Base-by-base conservation (phyloP, 352 stramenopile genomes). In the Globisporangium polare region DNA sequence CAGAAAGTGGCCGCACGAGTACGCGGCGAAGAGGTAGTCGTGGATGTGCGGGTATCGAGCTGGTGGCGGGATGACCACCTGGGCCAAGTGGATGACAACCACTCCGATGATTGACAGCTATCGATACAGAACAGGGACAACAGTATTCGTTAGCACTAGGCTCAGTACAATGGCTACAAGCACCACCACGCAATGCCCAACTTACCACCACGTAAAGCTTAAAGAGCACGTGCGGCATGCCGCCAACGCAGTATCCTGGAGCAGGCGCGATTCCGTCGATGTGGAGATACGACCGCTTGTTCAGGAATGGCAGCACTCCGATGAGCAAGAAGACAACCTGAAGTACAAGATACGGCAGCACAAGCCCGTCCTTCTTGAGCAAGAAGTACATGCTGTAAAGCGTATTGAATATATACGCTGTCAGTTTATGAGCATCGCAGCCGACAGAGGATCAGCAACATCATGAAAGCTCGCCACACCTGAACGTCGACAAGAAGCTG, bases 1-100 rank as follows among this genome's bases (percentile, higher is more conserved):
- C 31, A 89, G 24, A 37, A 95, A 94, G 65, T 94, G 83, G 8
- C 65, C 72, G 60, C 86, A 95, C 26, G 86, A 90, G 62, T 90
- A 94, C 18, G 74, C 70, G 26, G 84, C 84, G 59, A 95, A 94
- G 20, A 90, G 57, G 64, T 94, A 95, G 69, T 95, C 84, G 64
- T 93, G 85, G 66, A 94, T 86, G 65, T 95, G 84, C 0, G 86
- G 86, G 46, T 92, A 92, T 47, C 72, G 78, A 22, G 60, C 41
- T 1, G 86, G 83, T 10, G 84, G 75, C 2, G 50, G 33, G 27
- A 95, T 69, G 33, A 66, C 41, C 8, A 61, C 63, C 50, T 91
- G 80, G 4, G 72, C 73, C 9, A 80, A 26, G 56, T 95, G 86
- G 55, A 92, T 82, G 13, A 68, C 27, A 13, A 80, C 42, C 2